A percentile compares a stretch with the other conserved stretches of the same genome.
Conservation (phyloP, 306 rosid genomes). For the Betula pendula region DNA sequence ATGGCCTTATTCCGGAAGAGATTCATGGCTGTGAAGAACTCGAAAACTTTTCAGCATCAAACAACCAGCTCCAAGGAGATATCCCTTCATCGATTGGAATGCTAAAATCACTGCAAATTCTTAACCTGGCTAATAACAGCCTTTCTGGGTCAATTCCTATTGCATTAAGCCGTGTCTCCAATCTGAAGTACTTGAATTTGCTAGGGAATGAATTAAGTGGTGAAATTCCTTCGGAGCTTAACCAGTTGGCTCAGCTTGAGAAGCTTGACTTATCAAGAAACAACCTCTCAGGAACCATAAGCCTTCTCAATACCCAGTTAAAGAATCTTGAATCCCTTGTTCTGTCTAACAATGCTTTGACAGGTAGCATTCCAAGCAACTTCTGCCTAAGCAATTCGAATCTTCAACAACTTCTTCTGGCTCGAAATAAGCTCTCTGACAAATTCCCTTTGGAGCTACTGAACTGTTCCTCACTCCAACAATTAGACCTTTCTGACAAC, state of each 20-base stretch:
- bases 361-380: slow-evolving; percentile 64
- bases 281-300: slow-evolving; percentile 73
- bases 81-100: slow-evolving; percentile 64
- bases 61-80: slow-evolving; percentile 71
- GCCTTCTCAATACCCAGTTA: slow-evolving; percentile 39
- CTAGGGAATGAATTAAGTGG: slow-evolving; percentile 77
- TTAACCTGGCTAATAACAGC: slow-evolving; percentile 83
- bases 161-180: slow-evolving; percentile 52
- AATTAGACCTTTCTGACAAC: slow-evolving; percentile 84
- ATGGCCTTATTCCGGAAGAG: slow-evolving; percentile 72
- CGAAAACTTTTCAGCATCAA: slow-evolving; percentile 71
- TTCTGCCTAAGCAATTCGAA: slow-evolving; percentile 63
- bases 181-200: slow-evolving; percentile 70
- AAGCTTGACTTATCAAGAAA: slow-evolving; percentile 76
- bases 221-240: slow-evolving; percentile 68
- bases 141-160: slow-evolving; percentile 79
- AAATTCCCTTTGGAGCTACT: slow-evolving; percentile 67
- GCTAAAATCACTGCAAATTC: slow-evolving; percentile 52
- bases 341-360: slow-evolving; percentile 73
- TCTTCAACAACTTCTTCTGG: slow-evolving; percentile 65
- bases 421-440: slow-evolving; percentile 70
- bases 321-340: slow-evolving; percentile 56
- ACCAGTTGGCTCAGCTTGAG: slow-evolving; percentile 59
- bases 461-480: slow-evolving; percentile 71
- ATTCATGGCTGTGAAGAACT: slow-evolving; percentile 63